Conservation (phyloP, 75 land plant species). For the Larix kaempferi region DNA sequence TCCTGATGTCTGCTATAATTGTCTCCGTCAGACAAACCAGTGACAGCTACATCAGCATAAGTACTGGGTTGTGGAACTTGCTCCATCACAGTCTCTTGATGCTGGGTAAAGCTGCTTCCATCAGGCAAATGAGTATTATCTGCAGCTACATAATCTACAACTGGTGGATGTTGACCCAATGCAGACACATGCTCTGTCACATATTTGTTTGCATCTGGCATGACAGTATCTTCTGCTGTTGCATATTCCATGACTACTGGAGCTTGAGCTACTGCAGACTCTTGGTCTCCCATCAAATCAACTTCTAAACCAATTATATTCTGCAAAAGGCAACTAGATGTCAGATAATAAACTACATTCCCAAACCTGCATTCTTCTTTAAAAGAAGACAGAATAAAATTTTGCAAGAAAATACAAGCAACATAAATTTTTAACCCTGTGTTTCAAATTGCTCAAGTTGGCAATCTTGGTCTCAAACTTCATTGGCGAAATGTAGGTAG, state of each 20-base stretch:
- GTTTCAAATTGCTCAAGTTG: too few relatives aligned
- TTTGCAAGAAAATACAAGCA: too few relatives aligned
- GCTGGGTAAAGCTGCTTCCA: background rate
- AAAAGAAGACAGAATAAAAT: too few relatives aligned
- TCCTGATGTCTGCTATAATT: background rate
- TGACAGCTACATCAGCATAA: constrained; percentile 9
- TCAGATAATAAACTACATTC: background rate
- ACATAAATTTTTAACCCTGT: too few relatives aligned
- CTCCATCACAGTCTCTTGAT: too few relatives aligned
- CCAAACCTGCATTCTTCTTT: too few relatives aligned
- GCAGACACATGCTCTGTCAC: constrained; percentile 11
- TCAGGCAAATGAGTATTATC: constrained; percentile 4
- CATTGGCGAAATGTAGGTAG: too few relatives aligned
- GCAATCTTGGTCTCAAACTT: too few relatives aligned
- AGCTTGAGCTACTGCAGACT: constrained; percentile 23
- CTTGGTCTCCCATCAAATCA: constrained; percentile 28
- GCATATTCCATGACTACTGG: constrained; percentile 12
- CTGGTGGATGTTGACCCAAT: background rate
- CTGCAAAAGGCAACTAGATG: background rate
- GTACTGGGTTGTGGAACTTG: background rate
- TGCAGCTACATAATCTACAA: constrained; percentile 2
- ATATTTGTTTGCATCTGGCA: constrained; percentile 11
- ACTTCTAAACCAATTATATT: background rate
- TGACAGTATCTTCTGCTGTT: constrained; percentile 10
- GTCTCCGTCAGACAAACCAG: constrained; percentile 14